Percentiles rank a stretch among this genome's conserved stretches.
phyloP scores from a whole-genome alignment of 2,329 filamentous ascomycete species.

The Cordyceps cateniannulata region DNA sequence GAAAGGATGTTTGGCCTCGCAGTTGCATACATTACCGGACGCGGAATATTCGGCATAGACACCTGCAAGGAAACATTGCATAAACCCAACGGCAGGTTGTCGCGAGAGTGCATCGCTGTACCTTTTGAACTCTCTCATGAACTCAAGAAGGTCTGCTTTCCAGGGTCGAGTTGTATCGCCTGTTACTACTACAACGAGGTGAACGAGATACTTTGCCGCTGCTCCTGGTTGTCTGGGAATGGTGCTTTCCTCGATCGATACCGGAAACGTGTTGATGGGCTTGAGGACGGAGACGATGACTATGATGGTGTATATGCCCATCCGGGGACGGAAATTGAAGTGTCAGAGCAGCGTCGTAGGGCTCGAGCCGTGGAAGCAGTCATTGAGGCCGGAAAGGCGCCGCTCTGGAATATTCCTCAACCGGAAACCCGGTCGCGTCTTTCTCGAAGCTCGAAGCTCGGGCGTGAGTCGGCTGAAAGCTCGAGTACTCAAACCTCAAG shows the following conservation, averaged over 20 bases:
- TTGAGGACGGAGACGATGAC: not conserved
- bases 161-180: slow-evolving; percentile 22
- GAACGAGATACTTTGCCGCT: not conserved
- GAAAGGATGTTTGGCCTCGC: slow-evolving; percentile 22
- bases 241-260: not conserved
- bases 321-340: no score
- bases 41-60: slow-evolving; percentile 17
- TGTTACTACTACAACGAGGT: slow-evolving; percentile 24
- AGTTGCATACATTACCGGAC: slow-evolving; percentile 27
- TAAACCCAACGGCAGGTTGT: slow-evolving; percentile 9
- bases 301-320: not conserved
- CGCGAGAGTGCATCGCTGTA: slow-evolving; percentile 23
- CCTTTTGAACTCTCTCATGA: slow-evolving; percentile 16
- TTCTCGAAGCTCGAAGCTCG: no score
- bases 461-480: not conserved
- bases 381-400: not conserved
- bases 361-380: not conserved
- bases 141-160: slow-evolving; percentile 18
- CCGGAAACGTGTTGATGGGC: not conserved
- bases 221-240: not conserved
- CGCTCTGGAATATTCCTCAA: not conserved
- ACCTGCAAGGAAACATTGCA: slow-evolving; percentile 4
- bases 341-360: not conserved
- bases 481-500: not conserved
- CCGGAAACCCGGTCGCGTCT: not conserved